These are phyloP conservation scores for Phytophthora boehmeriae DNA, from an alignment of 352 stramenopile species.

Conservation along the genomic window DNA sequence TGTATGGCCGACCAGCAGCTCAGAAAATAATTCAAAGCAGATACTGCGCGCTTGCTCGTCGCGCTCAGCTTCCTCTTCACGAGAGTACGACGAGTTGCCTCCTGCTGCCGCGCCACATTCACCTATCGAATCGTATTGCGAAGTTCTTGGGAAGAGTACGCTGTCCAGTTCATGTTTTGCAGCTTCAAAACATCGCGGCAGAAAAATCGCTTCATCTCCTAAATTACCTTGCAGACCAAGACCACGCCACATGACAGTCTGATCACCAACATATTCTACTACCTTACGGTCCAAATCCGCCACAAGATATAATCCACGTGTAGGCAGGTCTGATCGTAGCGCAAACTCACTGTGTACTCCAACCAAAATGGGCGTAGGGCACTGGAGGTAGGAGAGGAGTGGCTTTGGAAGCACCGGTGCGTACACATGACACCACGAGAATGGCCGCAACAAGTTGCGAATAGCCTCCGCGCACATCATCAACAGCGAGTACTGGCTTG, in stretches of 20 bases:
- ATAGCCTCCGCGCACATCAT: conserved; percentile 85
- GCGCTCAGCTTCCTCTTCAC: conserved; percentile 29
- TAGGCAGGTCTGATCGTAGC: conserved; percentile 59
- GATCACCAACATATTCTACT: conserved; percentile 71
- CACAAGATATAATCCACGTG: conserved; percentile 72
- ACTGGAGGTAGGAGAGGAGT: conserved; percentile 89
- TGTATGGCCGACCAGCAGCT: conserved; percentile 68
- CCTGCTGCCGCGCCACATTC: conserved; percentile 21
- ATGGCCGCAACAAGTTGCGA: conserved; percentile 84
- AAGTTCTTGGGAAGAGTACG: conserved; percentile 44
- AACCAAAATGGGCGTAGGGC: conserved; percentile 89
- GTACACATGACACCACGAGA: conserved; percentile 92
- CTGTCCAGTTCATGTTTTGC: conserved; percentile 63
- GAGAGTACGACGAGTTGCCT: conserved; percentile 15
- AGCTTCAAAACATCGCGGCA: conserved; percentile 59
- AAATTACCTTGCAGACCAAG: conserved; percentile 58
- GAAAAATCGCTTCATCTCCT: conserved; percentile 43
- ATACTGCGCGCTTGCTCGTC: conserved; percentile 63
- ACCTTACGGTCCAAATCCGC: conserved; percentile 74
- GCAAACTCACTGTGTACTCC: conserved; percentile 82
- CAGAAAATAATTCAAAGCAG: conserved; percentile 72
- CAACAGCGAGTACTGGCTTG: conserved; percentile 81
- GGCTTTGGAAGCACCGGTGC: conserved; percentile 83
- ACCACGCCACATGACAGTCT: conserved; percentile 59
- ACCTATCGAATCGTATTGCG: conserved; percentile 50